phyloP scores from a whole-genome alignment of 306 rosid species.

The Fragaria iinumae region DNA sequence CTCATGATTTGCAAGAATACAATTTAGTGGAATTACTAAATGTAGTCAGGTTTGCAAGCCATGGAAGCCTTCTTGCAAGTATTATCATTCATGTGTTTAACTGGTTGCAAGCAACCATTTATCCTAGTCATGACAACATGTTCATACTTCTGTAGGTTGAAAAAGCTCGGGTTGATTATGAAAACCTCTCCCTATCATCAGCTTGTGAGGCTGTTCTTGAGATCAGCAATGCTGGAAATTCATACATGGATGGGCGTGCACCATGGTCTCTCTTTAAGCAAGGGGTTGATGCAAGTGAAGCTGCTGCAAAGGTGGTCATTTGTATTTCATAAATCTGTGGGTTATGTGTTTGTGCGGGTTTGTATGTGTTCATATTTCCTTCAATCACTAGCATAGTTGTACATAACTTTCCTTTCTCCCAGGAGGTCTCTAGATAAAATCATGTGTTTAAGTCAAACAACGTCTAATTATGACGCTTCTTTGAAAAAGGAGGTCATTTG shows the following conservation, averaged over 20 bases:
- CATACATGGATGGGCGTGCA: conserved; percentile 78
- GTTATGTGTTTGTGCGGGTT: conserved; percentile 1
- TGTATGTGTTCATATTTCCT: not conserved
- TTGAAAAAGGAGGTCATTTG: not conserved
- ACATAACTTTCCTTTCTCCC: not conserved
- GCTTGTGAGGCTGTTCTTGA: conserved; percentile 92
- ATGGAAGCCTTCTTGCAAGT: not conserved
- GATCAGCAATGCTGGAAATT: conserved; percentile 85
- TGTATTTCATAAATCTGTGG: not conserved
- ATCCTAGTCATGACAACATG: not conserved
- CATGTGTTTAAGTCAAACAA: not conserved
- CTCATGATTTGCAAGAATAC: conserved; percentile 1
- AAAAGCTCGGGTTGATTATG: conserved; percentile 63
- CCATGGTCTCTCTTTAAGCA: conserved; percentile 97
- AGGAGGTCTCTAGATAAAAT: not conserved
- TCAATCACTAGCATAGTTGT: not conserved
- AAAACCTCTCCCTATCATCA: conserved; percentile 68
- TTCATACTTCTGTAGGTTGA: conserved; percentile 48
- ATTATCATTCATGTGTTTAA: not conserved
- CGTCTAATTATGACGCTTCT: not conserved
- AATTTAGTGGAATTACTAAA: not conserved
- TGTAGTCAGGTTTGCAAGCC: conserved; percentile 9
- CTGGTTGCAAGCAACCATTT: not conserved
- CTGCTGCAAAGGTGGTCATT: conserved; percentile 71
- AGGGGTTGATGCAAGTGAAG: conserved; percentile 70